phyloP scores from a whole-genome alignment of 805 yeast genomes.

The Hanseniaspora thailandica region DNA sequence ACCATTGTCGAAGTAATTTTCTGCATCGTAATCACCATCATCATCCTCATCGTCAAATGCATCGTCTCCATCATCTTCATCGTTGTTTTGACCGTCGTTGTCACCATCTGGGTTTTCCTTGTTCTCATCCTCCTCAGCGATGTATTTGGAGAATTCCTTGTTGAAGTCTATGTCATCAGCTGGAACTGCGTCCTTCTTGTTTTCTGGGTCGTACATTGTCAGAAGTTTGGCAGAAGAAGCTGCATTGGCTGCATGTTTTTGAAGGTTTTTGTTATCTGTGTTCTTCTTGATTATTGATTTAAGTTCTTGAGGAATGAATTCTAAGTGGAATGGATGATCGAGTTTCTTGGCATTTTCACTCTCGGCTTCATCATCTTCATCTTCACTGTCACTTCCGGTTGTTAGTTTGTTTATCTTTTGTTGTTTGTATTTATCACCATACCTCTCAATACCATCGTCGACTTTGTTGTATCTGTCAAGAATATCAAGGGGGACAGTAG shows the following conservation, averaged over 20 bases:
- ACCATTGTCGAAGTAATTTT: conserved; percentile 36
- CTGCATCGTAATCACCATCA: conserved; percentile 38
- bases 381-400: conserved; percentile 34
- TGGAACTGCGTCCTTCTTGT: conserved; percentile 26
- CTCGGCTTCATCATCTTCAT: not conserved
- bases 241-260: conserved; percentile 7
- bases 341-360: not conserved
- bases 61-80: conserved; percentile 53
- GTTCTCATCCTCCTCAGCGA: conserved; percentile 26
- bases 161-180: conserved; percentile 17
- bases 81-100: conserved; percentile 45
- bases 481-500: conserved; percentile 14
- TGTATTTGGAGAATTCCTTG: conserved; percentile 22
- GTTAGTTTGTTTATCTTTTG: conserved; percentile 31
- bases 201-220: conserved; percentile 18
- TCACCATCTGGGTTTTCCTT: conserved; percentile 45
- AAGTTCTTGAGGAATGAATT: conserved; percentile 68
- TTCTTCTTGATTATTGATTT: conserved; percentile 51
- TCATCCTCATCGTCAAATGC: conserved; percentile 52
- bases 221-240: conserved; percentile 16
- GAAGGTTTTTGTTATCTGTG: conserved; percentile 20
- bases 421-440: conserved; percentile 68
- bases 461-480: conserved; percentile 23
- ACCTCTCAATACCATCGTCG: conserved; percentile 66
- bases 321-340: conserved; percentile 54